Conservation (phyloP, 768 basidiomycete genomes). For the Tricholoma bakamatsutake region DNA sequence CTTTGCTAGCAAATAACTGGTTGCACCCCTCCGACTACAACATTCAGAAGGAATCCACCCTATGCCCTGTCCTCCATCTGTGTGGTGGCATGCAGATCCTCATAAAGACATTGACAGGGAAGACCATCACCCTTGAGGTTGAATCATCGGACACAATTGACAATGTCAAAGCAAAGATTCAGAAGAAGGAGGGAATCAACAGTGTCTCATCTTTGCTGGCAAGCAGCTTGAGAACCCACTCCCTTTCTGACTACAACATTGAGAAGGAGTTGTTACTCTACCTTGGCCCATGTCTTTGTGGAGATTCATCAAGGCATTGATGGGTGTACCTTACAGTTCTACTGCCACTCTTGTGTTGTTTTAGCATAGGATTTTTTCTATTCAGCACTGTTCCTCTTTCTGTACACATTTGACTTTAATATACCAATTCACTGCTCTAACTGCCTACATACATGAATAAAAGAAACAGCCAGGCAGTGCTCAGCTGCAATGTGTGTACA, state of each 20-base stretch:
- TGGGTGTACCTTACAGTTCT: neutral
- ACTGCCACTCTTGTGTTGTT: neutral
- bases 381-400: neutral
- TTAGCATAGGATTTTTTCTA: neutral
- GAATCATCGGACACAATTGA: constrained; percentile 6
- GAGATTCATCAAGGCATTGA: neutral
- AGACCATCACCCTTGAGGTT: neutral
- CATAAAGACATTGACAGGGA: neutral
- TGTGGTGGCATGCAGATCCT: neutral
- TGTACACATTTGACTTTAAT: neutral
- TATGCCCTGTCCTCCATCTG: constrained; percentile 24
- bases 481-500: neutral
- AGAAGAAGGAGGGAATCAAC: constrained; percentile 43
- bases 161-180: constrained; percentile 19
- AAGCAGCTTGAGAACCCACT: constrained; percentile 74
- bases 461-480: neutral
- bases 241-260: constrained; percentile 54
- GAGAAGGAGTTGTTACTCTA: constrained; percentile 66
- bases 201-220: constrained; percentile 71
- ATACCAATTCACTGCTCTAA: neutral
- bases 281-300: neutral
- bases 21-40: constrained; percentile 15
- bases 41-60: constrained; percentile 15
- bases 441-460: neutral
- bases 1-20: constrained; percentile 15